Base-by-base conservation (phyloP, 2,329 filamentous ascomycete species). In the Aspergillus ruber region DNA sequence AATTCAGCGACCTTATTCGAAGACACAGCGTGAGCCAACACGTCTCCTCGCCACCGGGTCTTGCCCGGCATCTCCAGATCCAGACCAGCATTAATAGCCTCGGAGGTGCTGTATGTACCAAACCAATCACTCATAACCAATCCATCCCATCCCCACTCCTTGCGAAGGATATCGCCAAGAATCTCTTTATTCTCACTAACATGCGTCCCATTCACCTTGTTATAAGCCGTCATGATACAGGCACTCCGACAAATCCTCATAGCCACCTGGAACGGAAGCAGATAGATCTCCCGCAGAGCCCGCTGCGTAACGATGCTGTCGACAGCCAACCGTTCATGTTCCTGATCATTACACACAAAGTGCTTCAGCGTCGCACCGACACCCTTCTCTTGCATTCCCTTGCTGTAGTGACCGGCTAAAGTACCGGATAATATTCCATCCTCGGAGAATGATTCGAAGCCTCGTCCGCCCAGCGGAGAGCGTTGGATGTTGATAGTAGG, bases 391-490 rank as follows among this genome's bases (percentile, higher is more conserved):
- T 93, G 88, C 46, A 87, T 72, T 6, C 85, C 86, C 42, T 80
- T 82, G 60, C 88, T 84, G 52, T 87, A 87, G 50, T 85, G 78
- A 1, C 84, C 80, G 10, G 85, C 84, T 50, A 90, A 71, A 52
- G 83, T 85, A 27, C 86, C 86, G 0, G 86, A 88, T 4, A 94
- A 75, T 8, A 84, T 78, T 0, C 88, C 88, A 56, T 93, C 88
- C 65, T 93, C 88, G 0, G 86, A 89, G 64, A 90, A 93, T 0
- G 87, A 90, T 67, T 94, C 88, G 56, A 93, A 94, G 54, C 90
- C 90, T 50, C 88, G 79, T 15, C 88, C 88, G n/a, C 88, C 88
- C 0, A 93, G 75, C 0, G 88, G 88, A 43, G 86, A 86, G 13
- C 88, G 80, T 59, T 93, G 88, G 74, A 89, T 84, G 70, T 88